A percentile compares a stretch with the other conserved stretches of the same genome.
phyloP scores from a whole-genome alignment of 2,329 filamentous ascomycete genomes.

The Calonectria ilicicola region DNA sequence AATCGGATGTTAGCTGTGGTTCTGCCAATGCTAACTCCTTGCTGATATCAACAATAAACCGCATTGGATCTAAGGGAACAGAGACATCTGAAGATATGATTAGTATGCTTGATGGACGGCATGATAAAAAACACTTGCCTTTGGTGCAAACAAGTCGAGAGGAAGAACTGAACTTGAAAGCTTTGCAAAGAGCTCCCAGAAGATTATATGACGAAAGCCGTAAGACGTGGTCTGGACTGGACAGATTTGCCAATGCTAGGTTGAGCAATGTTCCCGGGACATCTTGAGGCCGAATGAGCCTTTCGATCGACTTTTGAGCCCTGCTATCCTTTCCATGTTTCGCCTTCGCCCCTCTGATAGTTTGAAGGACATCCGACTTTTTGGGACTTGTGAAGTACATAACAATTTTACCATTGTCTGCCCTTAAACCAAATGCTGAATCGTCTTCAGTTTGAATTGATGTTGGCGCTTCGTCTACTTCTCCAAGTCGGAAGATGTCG shows the following conservation, averaged over 20 bases:
- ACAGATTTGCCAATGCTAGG: slow-evolving; percentile 74
- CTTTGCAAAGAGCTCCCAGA: slow-evolving; percentile 73
- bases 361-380: slow-evolving; percentile 72
- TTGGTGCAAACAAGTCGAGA: slow-evolving; percentile 72
- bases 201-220: slow-evolving; percentile 76
- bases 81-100: slow-evolving; percentile 63
- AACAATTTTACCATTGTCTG: slow-evolving; percentile 76
- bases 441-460: slow-evolving; percentile 75
- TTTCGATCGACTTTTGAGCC: slow-evolving; percentile 71
- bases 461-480: slow-evolving; percentile 75
- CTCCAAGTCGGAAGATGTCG: slow-evolving; percentile 76
- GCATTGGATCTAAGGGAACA: slow-evolving; percentile 72
- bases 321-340: slow-evolving; percentile 74
- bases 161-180: slow-evolving; percentile 75
- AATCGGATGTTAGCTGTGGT: slow-evolving; percentile 76
- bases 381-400: slow-evolving; percentile 79
- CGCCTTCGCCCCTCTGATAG: slow-evolving; percentile 71
- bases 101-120: background rate
- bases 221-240: slow-evolving; percentile 70
- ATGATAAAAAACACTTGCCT: slow-evolving; percentile 54
- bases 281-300: slow-evolving; percentile 76
- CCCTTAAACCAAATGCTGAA: slow-evolving; percentile 74
- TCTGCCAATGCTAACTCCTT: slow-evolving; percentile 72
- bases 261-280: slow-evolving; percentile 78
- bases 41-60: slow-evolving; percentile 75